Percentiles rank a stretch among this genome's conserved stretches.
Conservation (phyloP, 768 basidiomycete genomes). For the Termitomyces eurrhizus region DNA sequence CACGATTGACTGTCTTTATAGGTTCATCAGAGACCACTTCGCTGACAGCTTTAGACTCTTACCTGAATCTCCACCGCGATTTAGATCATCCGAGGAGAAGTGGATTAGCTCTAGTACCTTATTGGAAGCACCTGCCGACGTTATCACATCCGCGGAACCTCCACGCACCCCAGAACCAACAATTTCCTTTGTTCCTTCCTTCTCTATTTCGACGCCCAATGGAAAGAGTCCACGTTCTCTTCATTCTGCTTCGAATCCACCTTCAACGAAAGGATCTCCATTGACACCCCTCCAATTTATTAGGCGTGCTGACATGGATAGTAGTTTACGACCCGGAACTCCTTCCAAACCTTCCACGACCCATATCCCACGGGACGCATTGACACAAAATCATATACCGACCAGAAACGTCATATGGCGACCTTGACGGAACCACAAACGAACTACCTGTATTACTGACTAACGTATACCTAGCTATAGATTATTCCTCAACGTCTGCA, state of each 20-base stretch:
- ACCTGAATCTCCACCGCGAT: conserved; percentile 57
- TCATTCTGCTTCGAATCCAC: conserved; percentile 32
- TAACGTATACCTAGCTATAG: neutral
- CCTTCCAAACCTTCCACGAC: conserved; percentile 53
- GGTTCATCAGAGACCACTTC: conserved; percentile 85
- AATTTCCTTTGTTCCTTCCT: conserved; percentile 55
- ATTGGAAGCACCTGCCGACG: conserved; percentile 46
- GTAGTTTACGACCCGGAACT: conserved; percentile 52
- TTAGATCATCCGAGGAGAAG: conserved; percentile 57
- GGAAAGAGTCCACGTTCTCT: conserved; percentile 48
- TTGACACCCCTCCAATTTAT: conserved; percentile 83
- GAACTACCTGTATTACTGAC: neutral
- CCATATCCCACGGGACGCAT: conserved; percentile 34
- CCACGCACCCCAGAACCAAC: conserved; percentile 66
- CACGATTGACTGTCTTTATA: conserved; percentile 24
- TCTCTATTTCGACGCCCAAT: conserved; percentile 58
- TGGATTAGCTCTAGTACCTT: conserved; percentile 84
- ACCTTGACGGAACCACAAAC: conserved; percentile 37
- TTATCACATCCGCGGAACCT: conserved; percentile 27
- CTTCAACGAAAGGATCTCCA: conserved; percentile 66
- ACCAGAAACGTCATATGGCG: conserved; percentile 60
- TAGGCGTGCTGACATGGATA: conserved; percentile 67
- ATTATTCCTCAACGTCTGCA: neutral
- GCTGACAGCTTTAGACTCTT: conserved; percentile 77
- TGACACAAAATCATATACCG: conserved; percentile 40